A percentile compares a stretch with the other conserved stretches of the same genome.
Evolutionary conservation across 2,329 filamentous ascomycete genomes (phyloP).

Genomic region (Cercospora citrullina): DNA sequence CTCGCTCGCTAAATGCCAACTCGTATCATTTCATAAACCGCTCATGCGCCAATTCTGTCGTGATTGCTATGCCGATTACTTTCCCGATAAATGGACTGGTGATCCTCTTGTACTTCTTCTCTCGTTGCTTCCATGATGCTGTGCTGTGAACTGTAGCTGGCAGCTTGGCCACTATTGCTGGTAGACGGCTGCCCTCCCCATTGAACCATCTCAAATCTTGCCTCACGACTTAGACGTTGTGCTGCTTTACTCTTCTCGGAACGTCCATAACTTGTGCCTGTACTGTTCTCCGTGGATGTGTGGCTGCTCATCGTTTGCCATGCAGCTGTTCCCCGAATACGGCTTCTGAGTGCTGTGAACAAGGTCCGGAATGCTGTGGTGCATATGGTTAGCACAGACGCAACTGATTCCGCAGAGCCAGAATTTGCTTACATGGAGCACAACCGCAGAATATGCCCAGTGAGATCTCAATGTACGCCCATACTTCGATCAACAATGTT

Average conservation of each 20-base stretch:
- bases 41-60: background rate
- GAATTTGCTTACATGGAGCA: slow-evolving; percentile 4
- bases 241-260: background rate
- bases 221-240: background rate
- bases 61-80: background rate
- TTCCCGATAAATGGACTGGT: background rate
- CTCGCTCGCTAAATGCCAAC: background rate
- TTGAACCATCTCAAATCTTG: background rate
- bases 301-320: background rate
- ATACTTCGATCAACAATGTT: background rate
- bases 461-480: slow-evolving; percentile 4
- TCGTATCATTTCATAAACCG: background rate
- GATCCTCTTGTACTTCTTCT: background rate
- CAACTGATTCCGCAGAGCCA: background rate
- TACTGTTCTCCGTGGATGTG: background rate
- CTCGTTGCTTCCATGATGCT: background rate
- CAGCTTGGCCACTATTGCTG: background rate
- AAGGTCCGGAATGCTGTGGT: slow-evolving; percentile 2
- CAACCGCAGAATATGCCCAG: slow-evolving; percentile 10
- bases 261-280: background rate
- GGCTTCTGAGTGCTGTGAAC: background rate
- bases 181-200: background rate
- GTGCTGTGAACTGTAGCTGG: background rate
- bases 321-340: background rate
- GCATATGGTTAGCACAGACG: background rate